Percentiles rank a stretch among this genome's conserved stretches.
Conservation (phyloP, 2,329 filamentous ascomycete species). For the Aspergillus uvarum region DNA sequence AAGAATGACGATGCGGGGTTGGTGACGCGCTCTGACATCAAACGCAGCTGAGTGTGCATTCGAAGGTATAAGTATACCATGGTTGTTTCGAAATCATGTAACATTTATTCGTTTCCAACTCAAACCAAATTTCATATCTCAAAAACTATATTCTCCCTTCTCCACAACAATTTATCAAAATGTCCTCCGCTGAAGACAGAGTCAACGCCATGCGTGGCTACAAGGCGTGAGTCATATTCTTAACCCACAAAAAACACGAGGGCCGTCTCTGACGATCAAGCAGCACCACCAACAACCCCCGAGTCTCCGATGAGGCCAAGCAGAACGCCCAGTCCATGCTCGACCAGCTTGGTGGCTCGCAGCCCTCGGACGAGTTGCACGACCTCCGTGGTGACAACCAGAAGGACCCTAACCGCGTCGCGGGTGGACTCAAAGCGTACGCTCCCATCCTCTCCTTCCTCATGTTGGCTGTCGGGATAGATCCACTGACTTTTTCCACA, state of each 20-base stretch:
- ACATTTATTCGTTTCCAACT: accelerated
- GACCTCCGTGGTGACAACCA: slow-evolving; percentile 8
- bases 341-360: slow-evolving; percentile 16
- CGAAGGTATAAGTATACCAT: background rate
- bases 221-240: slow-evolving; percentile 2
- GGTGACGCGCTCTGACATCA: background rate
- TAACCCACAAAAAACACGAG: background rate
- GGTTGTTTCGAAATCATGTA: background rate
- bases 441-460: background rate
- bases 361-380: slow-evolving; percentile 18
- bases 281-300: slow-evolving; percentile 22
- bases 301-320: slow-evolving; percentile 21
- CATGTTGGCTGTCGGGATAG: background rate
- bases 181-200: slow-evolving; percentile 3
- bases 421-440: slow-evolving; percentile 22
- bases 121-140: background rate
- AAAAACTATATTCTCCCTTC: background rate
- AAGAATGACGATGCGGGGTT: background rate
- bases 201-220: slow-evolving; percentile 11
- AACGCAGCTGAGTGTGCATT: background rate
- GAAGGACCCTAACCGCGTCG: slow-evolving; percentile 19
- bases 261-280: background rate
- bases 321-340: slow-evolving; percentile 20
- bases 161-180: background rate
- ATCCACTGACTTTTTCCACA: background rate